Evolutionary conservation across 2,329 filamentous ascomycete genomes (phyloP).

Genomic region (Zymoseptoria crescenta): DNA sequence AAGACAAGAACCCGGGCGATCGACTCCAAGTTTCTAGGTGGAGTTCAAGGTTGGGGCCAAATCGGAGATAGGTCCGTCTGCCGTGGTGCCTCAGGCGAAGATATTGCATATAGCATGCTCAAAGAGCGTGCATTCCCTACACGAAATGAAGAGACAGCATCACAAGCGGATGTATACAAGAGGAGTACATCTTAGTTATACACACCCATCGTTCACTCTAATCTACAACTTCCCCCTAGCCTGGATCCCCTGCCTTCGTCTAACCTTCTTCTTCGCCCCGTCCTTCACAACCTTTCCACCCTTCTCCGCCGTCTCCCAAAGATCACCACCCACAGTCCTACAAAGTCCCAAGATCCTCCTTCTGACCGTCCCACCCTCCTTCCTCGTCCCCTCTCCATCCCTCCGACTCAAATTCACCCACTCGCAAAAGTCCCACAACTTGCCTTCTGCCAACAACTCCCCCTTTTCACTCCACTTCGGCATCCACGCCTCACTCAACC

Average conservation of each 20-base stretch:
- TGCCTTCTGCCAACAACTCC: conserved; percentile 62
- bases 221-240: conserved; percentile 27
- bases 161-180: too few species aligned
- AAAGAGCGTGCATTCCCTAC: too few species aligned
- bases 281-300: conserved; percentile 15
- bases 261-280: conserved; percentile 34
- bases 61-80: neutral
- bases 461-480: conserved; percentile 57
- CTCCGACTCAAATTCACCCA: conserved; percentile 68
- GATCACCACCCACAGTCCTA: conserved; percentile 59
- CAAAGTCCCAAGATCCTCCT: conserved; percentile 70
- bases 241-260: conserved; percentile 28
- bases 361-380: conserved; percentile 87
- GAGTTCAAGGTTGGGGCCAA: neutral
- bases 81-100: neutral
- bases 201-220: neutral
- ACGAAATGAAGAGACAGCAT: too few species aligned
- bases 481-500: conserved; percentile 49
- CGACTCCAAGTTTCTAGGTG: neutral
- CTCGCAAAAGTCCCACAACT: conserved; percentile 87
- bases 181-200: too few species aligned
- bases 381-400: conserved; percentile 57
- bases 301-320: conserved; percentile 52
- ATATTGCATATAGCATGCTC: too few species aligned
- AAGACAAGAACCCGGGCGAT: neutral